phyloP scores from a whole-genome alignment of 768 basidiomycete species.

The Chalciporus chontae region DNA sequence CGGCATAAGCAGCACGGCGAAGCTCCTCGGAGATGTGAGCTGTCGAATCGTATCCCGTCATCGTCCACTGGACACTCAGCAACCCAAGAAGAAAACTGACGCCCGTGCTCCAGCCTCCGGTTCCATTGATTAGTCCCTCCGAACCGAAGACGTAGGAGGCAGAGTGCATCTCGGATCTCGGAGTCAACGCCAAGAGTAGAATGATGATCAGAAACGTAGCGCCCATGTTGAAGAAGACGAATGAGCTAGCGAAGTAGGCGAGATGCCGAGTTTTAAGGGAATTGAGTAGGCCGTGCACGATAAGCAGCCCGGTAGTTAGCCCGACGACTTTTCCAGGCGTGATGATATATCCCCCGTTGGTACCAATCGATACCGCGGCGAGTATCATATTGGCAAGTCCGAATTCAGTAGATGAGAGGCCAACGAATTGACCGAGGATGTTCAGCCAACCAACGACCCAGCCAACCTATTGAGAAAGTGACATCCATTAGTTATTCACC shows the following conservation, averaged over 20 bases:
- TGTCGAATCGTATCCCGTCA: conserved; percentile 33
- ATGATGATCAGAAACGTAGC: conserved; percentile 41
- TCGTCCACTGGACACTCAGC: conserved; percentile 47
- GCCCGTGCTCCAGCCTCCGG: conserved; percentile 41
- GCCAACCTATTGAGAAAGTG: conserved; percentile 17
- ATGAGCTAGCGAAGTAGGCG: conserved; percentile 31
- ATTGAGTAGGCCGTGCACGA: conserved; percentile 42
- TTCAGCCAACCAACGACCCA: conserved; percentile 34
- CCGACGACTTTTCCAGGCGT: conserved; percentile 40
- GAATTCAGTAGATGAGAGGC: conserved; percentile 34
- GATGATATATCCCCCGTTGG: conserved; percentile 33
- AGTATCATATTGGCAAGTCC: conserved; percentile 36
- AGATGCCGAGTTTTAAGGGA: conserved; percentile 41
- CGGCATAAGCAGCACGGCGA: conserved; percentile 47
- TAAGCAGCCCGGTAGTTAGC: conserved; percentile 37
- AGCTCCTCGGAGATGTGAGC: conserved; percentile 42
- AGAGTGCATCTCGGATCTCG: conserved; percentile 51
- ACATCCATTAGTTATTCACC: background rate
- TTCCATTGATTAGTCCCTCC: conserved; percentile 35
- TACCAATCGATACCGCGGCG: conserved; percentile 23
- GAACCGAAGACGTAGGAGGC: conserved; percentile 55
- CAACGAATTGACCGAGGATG: conserved; percentile 22
- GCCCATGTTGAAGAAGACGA: conserved; percentile 46
- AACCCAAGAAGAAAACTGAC: conserved; percentile 45
- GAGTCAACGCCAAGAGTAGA: conserved; percentile 41